phyloP scores from a whole-genome alignment of 176 grass and related monocot species.

The maize (Zea mays) region DNA sequence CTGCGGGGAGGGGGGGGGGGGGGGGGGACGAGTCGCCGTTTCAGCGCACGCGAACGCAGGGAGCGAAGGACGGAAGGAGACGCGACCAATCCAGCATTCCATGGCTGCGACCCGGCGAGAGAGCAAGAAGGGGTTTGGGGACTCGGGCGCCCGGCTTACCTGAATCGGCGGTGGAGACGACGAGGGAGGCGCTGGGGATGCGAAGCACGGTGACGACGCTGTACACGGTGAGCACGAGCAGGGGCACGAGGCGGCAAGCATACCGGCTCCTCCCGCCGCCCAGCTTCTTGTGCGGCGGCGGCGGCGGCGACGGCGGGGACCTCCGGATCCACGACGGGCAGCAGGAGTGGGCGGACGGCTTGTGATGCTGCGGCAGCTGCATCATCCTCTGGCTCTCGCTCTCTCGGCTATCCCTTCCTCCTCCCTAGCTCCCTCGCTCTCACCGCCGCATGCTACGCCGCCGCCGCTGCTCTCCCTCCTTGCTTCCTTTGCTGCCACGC shows the following conservation, averaged over 20 bases:
- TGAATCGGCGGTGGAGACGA: conserved; percentile 60
- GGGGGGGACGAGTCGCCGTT: conserved; percentile 19
- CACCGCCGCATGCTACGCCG: conserved; percentile 31
- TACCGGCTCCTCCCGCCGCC: conserved; percentile 40
- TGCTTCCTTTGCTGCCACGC: conserved; percentile 17
- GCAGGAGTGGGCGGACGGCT: conserved; percentile 14
- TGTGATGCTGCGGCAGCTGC: conserved; percentile 54
- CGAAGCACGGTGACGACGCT: conserved; percentile 57
- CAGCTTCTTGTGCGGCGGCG: conserved; percentile 54
- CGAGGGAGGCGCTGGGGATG: conserved; percentile 57
- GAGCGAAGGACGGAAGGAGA: too few species aligned
- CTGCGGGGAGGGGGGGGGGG: conserved; percentile 22
- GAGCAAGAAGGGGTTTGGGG: background rate
- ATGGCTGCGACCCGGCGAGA: background rate
- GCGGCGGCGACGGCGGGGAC: conserved; percentile 45
- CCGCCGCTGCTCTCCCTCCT: conserved; percentile 4
- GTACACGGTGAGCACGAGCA: conserved; percentile 70
- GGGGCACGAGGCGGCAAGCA: conserved; percentile 51
- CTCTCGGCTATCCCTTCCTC: conserved; percentile 26
- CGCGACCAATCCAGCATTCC: background rate
- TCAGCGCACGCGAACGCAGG: background rate
- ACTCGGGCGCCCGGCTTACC: conserved; percentile 20
- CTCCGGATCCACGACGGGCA: conserved; percentile 55
- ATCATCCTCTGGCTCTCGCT: conserved; percentile 21
- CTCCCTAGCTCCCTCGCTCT: background rate